Evolutionary conservation across 2,329 filamentous ascomycete genomes (phyloP).

Genomic region (Plenodomus tracheiphilus): DNA sequence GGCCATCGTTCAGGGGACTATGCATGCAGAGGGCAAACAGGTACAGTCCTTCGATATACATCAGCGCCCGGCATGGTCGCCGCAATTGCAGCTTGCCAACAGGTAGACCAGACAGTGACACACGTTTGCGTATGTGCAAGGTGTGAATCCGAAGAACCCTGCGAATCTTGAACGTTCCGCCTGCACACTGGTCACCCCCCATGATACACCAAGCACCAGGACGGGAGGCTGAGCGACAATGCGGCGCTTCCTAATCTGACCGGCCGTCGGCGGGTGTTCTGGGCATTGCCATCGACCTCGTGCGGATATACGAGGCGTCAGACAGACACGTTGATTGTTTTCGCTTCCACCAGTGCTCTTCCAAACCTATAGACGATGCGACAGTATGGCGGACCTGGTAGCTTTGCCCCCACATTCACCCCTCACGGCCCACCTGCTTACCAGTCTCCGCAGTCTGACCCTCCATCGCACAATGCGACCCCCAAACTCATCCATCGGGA

Average conservation of each 20-base stretch:
- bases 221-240: conserved; percentile 3
- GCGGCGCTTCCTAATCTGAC: conserved; percentile 3
- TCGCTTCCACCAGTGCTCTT: not conserved
- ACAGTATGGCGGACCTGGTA: not conserved
- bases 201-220: conserved; percentile 1
- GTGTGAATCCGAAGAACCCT: not conserved
- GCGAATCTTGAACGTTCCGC: not conserved
- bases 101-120: not conserved
- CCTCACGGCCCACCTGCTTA: not conserved
- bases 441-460: conserved; percentile 6
- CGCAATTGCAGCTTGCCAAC: no score
- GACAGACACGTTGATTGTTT: not conserved
- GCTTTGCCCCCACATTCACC: not conserved
- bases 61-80: no score
- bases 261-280: conserved; percentile 1
- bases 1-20: no score
- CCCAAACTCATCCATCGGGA: conserved; percentile 8
- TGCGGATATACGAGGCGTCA: not conserved
- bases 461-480: conserved; percentile 3
- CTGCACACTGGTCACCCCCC: not conserved
- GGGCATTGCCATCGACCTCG: not conserved
- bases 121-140: not conserved
- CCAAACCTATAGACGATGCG: not conserved
- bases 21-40: not conserved
- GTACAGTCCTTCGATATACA: not conserved